A percentile compares a stretch with the other conserved stretches of the same genome.
Conservation (phyloP, 805 yeast genomes). For the Sugiyamaella qingdaonensis region DNA sequence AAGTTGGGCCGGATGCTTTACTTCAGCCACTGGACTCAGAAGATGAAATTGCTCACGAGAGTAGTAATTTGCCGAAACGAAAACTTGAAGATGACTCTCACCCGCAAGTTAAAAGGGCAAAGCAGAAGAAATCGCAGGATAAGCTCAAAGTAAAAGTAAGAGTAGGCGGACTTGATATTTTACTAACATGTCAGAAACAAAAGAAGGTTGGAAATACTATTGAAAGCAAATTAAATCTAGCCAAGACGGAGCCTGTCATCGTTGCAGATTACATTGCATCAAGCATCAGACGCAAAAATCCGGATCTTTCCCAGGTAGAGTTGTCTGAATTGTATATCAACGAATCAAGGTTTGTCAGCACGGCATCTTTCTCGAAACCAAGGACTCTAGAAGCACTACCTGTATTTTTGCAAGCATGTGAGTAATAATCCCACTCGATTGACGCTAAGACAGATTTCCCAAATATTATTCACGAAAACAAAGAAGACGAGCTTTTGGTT, state of each 20-base stretch:
- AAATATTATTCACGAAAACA: background rate
- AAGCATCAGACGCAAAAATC: constrained; percentile 53
- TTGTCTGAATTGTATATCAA: constrained; percentile 58
- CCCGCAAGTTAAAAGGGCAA: constrained; percentile 17
- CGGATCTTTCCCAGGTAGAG: constrained; percentile 72
- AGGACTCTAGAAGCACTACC: constrained; percentile 55
- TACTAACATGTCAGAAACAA: constrained; percentile 43
- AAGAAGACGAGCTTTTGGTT: constrained; percentile 40
- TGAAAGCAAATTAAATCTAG: constrained; percentile 51
- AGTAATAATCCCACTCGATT: background rate
- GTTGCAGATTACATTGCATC: constrained; percentile 67
- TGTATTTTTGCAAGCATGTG: constrained; percentile 43
- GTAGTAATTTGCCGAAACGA: constrained; percentile 22
- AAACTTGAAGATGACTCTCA: constrained; percentile 19
- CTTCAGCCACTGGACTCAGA: constrained; percentile 25
- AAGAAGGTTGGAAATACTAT: constrained; percentile 63
- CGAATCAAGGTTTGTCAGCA: constrained; percentile 56
- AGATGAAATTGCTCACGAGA: constrained; percentile 26
- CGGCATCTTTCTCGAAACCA: constrained; percentile 51
- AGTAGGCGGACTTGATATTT: background rate
- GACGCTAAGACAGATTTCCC: constrained; percentile 7
- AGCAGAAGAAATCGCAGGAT: constrained; percentile 28
- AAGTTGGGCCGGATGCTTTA: constrained; percentile 28
- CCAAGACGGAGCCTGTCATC: constrained; percentile 52
- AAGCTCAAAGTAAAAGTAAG: constrained; percentile 20